phyloP scores from a whole-genome alignment of 2,329 filamentous ascomycete species.

The Ophiocordyceps camponoti-saundersi region DNA sequence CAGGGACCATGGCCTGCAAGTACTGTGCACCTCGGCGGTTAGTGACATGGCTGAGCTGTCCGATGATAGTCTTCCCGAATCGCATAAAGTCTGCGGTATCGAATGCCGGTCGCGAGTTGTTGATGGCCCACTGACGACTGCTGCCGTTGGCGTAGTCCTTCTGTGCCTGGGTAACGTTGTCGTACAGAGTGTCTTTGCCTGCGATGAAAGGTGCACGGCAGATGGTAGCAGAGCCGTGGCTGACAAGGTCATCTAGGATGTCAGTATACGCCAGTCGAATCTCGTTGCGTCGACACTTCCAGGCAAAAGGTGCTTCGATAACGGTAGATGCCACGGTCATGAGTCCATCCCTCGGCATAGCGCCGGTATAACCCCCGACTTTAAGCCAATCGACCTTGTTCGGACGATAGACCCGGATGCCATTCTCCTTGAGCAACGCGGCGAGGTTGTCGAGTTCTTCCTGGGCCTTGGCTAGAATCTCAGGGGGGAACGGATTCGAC shows the following conservation, averaged over 20 bases:
- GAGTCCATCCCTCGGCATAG: constrained; percentile 1
- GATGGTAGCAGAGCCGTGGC: background rate
- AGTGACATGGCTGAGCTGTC: constrained; percentile 2
- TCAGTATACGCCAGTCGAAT: background rate
- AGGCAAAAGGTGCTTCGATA: constrained; percentile 1
- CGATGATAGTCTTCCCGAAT: constrained; percentile 1
- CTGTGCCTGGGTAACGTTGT: background rate
- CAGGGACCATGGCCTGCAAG: background rate
- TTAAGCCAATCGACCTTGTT: constrained; percentile 1
- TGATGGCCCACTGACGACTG: constrained; percentile 1
- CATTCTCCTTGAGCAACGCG: background rate
- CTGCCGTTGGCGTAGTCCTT: background rate
- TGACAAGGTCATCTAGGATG: background rate
- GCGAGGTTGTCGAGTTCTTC: constrained; percentile 1
- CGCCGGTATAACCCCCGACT: background rate
- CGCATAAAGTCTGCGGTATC: constrained; percentile 2
- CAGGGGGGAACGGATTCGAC: background rate
- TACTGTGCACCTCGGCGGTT: constrained; percentile 1
- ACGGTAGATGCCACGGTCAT: background rate
- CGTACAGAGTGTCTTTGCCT: constrained; percentile 1
- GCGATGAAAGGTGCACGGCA: background rate
- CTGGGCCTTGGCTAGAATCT: constrained; percentile 1
- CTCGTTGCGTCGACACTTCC: constrained; percentile 1
- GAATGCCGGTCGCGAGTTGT: constrained; percentile 2
- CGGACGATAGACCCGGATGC: constrained; percentile 1